Conservation (phyloP, 2,329 filamentous ascomycete genomes). For the Lecanoromycetidae sp. region DNA sequence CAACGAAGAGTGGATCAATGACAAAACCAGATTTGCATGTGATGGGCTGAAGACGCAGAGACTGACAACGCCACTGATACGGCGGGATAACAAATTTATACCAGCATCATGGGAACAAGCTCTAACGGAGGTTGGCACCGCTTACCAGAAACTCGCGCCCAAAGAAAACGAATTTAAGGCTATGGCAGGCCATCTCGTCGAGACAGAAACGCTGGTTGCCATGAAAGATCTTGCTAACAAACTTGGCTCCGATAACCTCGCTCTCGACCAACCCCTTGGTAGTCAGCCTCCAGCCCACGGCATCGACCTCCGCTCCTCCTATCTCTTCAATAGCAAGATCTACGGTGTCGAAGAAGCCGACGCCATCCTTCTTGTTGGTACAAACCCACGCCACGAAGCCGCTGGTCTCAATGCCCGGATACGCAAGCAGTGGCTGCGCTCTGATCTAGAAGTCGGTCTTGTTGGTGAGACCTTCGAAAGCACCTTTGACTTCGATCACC, state of each 20-base stretch:
- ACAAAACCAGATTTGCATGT: conserved; percentile 93
- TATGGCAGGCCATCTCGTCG: conserved; percentile 78
- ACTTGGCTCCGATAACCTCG: conserved; percentile 90
- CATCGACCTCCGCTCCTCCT: conserved; percentile 86
- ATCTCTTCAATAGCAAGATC: conserved; percentile 92
- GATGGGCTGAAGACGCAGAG: conserved; percentile 94
- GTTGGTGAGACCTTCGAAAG: conserved; percentile 86
- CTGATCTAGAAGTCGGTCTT: conserved; percentile 82
- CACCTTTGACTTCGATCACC: conserved; percentile 89
- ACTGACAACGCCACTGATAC: conserved; percentile 81
- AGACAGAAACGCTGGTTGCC: conserved; percentile 86
- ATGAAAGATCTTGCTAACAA: conserved; percentile 97
- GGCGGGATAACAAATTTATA: conserved; percentile 79
- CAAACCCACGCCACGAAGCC: conserved; percentile 90
- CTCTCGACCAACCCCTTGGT: conserved; percentile 78
- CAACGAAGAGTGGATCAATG: conserved; percentile 99
- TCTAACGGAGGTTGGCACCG: conserved; percentile 70
- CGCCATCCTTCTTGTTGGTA: conserved; percentile 80
- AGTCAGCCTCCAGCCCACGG: conserved; percentile 79
- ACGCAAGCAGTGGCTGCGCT: conserved; percentile 93
- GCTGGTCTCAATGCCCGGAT: conserved; percentile 93
- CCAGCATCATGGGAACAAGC: conserved; percentile 94
- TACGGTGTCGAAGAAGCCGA: conserved; percentile 90
- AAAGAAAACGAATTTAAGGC: conserved; percentile 93
- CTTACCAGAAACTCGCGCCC: conserved; percentile 65